Conservation (phyloP, 1,284 basidiomycete species). For the Meripilus lineatus region DNA sequence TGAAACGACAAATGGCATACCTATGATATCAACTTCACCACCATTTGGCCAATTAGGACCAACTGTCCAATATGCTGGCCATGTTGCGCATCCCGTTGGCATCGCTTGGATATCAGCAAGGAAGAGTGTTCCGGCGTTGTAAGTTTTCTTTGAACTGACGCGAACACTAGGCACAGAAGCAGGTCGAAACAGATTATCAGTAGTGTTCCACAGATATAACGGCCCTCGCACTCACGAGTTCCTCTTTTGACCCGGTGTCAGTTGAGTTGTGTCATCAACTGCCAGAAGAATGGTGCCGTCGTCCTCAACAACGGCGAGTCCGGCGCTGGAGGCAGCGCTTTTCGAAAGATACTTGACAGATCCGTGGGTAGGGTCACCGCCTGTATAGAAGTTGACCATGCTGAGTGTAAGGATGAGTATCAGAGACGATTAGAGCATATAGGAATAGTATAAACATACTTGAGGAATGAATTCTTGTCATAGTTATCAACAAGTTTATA, state of each 20-base stretch:
- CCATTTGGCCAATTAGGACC: conserved; percentile 69
- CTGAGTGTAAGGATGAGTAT: conserved; percentile 26
- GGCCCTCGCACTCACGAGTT: conserved; percentile 70
- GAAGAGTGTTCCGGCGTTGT: conserved; percentile 61
- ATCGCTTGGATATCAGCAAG: conserved; percentile 74
- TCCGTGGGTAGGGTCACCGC: conserved; percentile 62
- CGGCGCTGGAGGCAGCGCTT: conserved; percentile 39
- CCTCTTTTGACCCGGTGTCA: conserved; percentile 50
- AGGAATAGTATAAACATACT: conserved; percentile 15
- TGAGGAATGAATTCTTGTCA: conserved; percentile 34
- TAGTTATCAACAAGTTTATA: conserved; percentile 35
- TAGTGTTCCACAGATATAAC: no score
- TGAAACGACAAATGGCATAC: conserved; percentile 14
- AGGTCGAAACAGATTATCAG: not conserved
- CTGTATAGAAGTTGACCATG: conserved; percentile 59
- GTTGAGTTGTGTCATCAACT: conserved; percentile 52
- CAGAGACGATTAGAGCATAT: not conserved
- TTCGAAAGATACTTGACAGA: conserved; percentile 50
- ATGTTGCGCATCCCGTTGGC: conserved; percentile 77
- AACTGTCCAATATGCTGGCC: conserved; percentile 69
- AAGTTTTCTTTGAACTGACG: conserved; percentile 63
- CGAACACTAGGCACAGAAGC: conserved; percentile 47
- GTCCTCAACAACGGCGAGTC: conserved; percentile 54
- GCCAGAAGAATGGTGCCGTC: conserved; percentile 52
- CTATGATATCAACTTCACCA: conserved; percentile 39